phyloP scores from a whole-genome alignment of 78 protist species.

The Guillardia theta region DNA sequence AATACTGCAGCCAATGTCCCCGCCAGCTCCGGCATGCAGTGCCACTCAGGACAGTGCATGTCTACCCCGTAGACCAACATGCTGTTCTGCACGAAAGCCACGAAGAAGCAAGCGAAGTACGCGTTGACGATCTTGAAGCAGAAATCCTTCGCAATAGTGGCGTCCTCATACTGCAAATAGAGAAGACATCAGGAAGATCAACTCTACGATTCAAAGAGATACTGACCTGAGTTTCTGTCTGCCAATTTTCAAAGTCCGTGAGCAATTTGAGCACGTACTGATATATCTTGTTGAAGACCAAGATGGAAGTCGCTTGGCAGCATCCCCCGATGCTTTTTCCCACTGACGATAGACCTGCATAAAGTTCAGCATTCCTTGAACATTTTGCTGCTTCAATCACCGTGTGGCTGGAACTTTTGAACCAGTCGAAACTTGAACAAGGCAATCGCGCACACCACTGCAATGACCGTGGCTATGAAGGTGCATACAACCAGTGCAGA shows the following conservation, averaged over 20 bases:
- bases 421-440: background rate
- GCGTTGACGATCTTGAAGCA: conserved; percentile 40
- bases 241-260: conserved; percentile 21
- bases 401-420: background rate
- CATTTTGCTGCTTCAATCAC: too few relatives aligned
- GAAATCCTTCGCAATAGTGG: conserved; percentile 24
- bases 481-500: background rate
- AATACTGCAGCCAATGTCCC: background rate
- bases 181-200: background rate
- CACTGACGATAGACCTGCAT: background rate
- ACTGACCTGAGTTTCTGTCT: background rate
- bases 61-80: background rate
- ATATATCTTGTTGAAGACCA: background rate
- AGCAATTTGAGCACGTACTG: background rate
- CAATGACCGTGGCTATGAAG: background rate
- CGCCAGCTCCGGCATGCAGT: conserved; percentile 31
- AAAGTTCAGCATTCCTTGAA: too few relatives aligned
- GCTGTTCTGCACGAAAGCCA: conserved; percentile 31
- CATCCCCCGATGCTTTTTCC: background rate
- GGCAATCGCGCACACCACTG: background rate
- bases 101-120: conserved; percentile 16
- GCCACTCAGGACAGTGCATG: conserved; percentile 21
- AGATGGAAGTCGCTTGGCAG: background rate
- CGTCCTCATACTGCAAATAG: background rate
- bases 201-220: background rate